Base-by-base conservation (phyloP, 2,329 filamentous ascomycete species). In the Pestalotiopsis sp. region DNA sequence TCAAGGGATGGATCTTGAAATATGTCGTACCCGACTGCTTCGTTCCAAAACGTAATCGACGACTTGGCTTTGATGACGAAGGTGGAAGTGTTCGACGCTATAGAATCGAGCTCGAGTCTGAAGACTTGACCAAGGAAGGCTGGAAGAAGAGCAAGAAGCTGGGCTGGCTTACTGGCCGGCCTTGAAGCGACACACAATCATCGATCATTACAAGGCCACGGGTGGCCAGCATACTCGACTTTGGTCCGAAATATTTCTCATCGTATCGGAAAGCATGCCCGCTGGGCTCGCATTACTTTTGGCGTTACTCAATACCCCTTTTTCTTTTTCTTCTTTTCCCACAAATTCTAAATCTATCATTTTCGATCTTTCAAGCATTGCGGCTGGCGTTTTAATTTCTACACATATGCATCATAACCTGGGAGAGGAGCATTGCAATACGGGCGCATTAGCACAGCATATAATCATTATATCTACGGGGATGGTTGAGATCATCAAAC, bases 71-170 rank as follows among this genome's bases (percentile, higher is more conserved):
- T 69, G 88, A 90, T 72, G 88, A 90, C 73, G 89, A 91, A 76
- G 81, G 84, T 1, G 89, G 89, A 23, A 91, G 89, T 69, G 89
- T 91, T 69, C 83, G 89, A 17, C 83, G 89, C 17, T 91, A 91
- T 76, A 81, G 89, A 4, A 81, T 91, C 3, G 85, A 88, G 52
- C 80, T 91, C 3, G 87, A 89, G 20, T 82, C 82, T 45, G 84
- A 84, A 17, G 82, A 82, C 45, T 74, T 61, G 3, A 70, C 61
- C 13, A 70, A 76, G 41, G 74, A 76, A 64, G 70, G 68, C 4
- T 57, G 45, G 36, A 71, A 69, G 23, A 67, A 67, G 11, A 61
- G 66, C 25, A 77, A 71, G 71, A 77, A 75, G 66, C 66, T 77
- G 67, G 74, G 77, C 7, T 78, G 77, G 77, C 69, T 78, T n/a